Evolutionary conservation across 2,329 filamentous ascomycete species (phyloP).

Genomic region (Diaporthe aspalathi): DNA sequence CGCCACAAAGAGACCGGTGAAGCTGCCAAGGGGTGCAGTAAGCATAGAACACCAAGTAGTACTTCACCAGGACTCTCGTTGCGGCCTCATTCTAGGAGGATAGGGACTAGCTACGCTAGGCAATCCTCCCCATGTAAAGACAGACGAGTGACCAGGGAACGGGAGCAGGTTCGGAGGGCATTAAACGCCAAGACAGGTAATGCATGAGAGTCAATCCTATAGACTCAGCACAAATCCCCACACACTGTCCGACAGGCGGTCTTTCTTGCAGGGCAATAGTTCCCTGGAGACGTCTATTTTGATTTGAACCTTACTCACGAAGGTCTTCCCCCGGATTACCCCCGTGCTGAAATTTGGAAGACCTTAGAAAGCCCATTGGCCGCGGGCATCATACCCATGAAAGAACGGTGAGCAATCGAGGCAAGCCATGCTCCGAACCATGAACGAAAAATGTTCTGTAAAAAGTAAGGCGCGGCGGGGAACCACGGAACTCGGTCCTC

Average conservation of each 20-base stretch:
- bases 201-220: too few relatives aligned
- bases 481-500: conserved; percentile 1
- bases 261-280: too few relatives aligned
- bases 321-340: background rate
- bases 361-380: background rate
- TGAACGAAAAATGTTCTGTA: background rate
- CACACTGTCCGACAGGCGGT: background rate
- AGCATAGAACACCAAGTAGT: background rate
- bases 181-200: background rate
- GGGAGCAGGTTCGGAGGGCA: background rate
- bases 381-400: background rate
- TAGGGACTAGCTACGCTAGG: background rate
- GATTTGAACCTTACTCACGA: background rate
- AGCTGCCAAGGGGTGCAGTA: background rate
- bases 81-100: too few relatives aligned
- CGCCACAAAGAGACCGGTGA: background rate
- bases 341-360: background rate
- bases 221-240: background rate
- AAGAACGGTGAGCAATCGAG: conserved; percentile 4
- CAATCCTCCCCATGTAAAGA: too few relatives aligned
- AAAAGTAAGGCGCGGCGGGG: conserved; percentile 10
- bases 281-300: background rate
- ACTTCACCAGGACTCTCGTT: background rate
- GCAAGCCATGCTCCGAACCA: background rate
- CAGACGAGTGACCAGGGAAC: background rate